phyloP scores from a whole-genome alignment of 2,329 filamentous ascomycete species.

The Aplosporella prunicola region DNA sequence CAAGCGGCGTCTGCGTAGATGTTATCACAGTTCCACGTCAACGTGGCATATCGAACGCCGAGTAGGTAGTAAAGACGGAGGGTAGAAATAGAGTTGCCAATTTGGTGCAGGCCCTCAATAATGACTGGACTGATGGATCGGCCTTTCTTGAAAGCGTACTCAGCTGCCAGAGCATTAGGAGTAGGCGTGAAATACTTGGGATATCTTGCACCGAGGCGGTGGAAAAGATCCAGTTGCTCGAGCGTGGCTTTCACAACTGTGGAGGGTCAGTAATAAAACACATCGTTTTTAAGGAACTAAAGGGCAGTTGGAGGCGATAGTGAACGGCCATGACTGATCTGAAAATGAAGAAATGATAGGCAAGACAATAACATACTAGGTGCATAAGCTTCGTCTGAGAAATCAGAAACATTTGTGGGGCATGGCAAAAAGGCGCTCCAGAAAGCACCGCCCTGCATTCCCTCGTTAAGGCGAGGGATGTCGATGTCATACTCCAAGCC shows the following conservation, averaged over 20 bases:
- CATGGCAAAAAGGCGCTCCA: constrained; percentile 83
- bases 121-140: constrained; percentile 24
- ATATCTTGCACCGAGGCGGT: constrained; percentile 53
- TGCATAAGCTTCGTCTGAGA: constrained; percentile 62
- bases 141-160: constrained; percentile 40
- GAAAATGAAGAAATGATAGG: not conserved
- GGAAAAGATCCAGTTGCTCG: constrained; percentile 65
- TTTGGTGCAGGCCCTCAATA: constrained; percentile 75
- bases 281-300: too few relatives aligned
- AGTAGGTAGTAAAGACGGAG: constrained; percentile 66
- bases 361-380: constrained; percentile 40
- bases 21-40: constrained; percentile 94
- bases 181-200: constrained; percentile 60
- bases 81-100: constrained; percentile 72
- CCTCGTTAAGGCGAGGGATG: constrained; percentile 61
- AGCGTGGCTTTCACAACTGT: constrained; percentile 57
- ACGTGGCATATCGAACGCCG: constrained; percentile 77
- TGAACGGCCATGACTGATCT: not conserved
- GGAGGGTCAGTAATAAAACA: not conserved
- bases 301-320: not conserved
- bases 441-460: constrained; percentile 75
- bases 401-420: constrained; percentile 61
- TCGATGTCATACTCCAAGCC: constrained; percentile 65
- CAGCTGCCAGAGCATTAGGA: constrained; percentile 50
- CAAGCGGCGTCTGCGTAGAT: constrained; percentile 78